Conservation (phyloP, 805 yeast genomes). For the Barnettozyma botsteinii region DNA sequence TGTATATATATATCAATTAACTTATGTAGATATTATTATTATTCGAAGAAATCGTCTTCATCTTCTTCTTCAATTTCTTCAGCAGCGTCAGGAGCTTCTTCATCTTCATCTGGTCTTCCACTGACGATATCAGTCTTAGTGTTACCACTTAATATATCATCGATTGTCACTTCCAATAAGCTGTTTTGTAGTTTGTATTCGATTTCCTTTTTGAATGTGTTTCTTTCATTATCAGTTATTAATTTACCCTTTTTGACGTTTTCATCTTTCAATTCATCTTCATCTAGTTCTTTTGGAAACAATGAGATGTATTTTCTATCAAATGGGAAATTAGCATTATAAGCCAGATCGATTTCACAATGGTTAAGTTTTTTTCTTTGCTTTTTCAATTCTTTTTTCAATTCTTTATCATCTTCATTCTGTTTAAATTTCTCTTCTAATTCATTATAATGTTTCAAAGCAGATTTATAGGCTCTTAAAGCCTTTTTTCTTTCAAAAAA, state of each 20-base stretch:
- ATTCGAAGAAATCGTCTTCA: conserved; percentile 27
- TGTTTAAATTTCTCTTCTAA: conserved; percentile 24
- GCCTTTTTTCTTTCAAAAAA: conserved; percentile 91
- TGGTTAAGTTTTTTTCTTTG: conserved; percentile 47
- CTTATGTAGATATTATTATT: too few relatives aligned
- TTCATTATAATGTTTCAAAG: conserved; percentile 28
- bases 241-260: conserved; percentile 31
- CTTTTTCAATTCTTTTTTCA: conserved; percentile 35
- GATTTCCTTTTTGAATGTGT: conserved; percentile 47
- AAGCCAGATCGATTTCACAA: conserved; percentile 64
- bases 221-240: conserved; percentile 38
- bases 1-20: too few relatives aligned
- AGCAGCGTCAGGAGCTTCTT: conserved; percentile 16
- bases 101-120: conserved; percentile 15
- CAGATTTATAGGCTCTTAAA: conserved; percentile 53
- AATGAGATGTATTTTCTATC: conserved; percentile 74
- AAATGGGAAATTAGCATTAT: conserved; percentile 72
- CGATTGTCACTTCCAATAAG: conserved; percentile 52
- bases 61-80: conserved; percentile 24
- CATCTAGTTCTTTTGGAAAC: conserved; percentile 46
- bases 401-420: conserved; percentile 22
- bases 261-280: conserved; percentile 21
- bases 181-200: conserved; percentile 46
- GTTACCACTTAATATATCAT: conserved; percentile 35
- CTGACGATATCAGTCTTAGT: conserved; percentile 11